These are phyloP conservation scores for Wickerhamiella shivajii DNA, from an alignment of 805 yeast genomes.

Conservation along the genomic window DNA sequence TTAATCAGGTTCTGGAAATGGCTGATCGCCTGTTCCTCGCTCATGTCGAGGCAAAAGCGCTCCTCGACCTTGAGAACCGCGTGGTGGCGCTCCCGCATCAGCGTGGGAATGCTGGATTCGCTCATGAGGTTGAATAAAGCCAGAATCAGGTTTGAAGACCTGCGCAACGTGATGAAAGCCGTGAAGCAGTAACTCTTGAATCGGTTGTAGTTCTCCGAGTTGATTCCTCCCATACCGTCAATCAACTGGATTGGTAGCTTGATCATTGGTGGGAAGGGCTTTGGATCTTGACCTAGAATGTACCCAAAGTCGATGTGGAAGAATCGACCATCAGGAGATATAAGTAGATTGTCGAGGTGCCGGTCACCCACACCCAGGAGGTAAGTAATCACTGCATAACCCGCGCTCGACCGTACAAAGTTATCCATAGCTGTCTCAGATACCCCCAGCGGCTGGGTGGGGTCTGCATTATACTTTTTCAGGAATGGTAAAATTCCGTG, in stretches of 20 bases:
- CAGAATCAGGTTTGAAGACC: slow-evolving; percentile 76
- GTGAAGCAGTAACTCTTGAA: slow-evolving; percentile 91
- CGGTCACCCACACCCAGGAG: slow-evolving; percentile 94
- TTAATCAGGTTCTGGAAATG: slow-evolving; percentile 91
- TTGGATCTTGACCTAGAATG: slow-evolving; percentile 91
- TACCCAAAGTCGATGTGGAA: slow-evolving; percentile 98
- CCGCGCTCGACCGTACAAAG: slow-evolving; percentile 90
- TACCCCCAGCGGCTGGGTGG: slow-evolving; percentile 28
- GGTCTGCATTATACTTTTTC: slow-evolving; percentile 48
- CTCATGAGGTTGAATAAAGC: slow-evolving; percentile 89
- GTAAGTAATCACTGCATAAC: slow-evolving; percentile 92
- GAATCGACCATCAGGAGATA: slow-evolving; percentile 73
- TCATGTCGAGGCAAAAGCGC: slow-evolving; percentile 82
- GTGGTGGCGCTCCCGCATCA: slow-evolving; percentile 67
- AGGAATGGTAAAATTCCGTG: slow-evolving; percentile 68
- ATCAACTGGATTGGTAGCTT: slow-evolving; percentile 91
- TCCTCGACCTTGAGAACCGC: slow-evolving; percentile 87
- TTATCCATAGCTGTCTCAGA: slow-evolving; percentile 71
- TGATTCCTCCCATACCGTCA: slow-evolving; percentile 94
- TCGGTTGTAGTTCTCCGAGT: slow-evolving; percentile 68
- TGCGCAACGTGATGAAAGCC: slow-evolving; percentile 77
- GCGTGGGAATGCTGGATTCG: slow-evolving; percentile 84
- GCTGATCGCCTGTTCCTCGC: slow-evolving; percentile 88
- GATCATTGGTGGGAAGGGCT: slow-evolving; percentile 98
- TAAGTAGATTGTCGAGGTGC: slow-evolving; percentile 77